A percentile compares a stretch with the other conserved stretches of the same genome.
These are phyloP conservation scores for Chlorella sorokiniana DNA, from an alignment of 139 green algal genomes.

Conservation along the genomic window DNA sequence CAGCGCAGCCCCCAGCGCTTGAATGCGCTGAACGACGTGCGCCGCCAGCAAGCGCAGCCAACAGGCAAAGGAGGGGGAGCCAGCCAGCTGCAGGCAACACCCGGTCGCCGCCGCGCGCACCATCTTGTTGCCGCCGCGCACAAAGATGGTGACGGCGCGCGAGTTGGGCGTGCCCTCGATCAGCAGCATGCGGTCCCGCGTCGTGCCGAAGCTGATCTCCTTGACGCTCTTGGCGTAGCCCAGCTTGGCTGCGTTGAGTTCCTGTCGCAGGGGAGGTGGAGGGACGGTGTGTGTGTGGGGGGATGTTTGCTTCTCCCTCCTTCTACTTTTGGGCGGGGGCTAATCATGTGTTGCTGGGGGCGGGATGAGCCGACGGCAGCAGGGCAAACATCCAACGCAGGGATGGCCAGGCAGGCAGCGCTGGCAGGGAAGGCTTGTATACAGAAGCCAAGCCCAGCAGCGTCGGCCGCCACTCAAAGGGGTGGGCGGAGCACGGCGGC, in stretches of 20 bases:
- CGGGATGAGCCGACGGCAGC: background rate
- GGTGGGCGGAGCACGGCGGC: too few species aligned
- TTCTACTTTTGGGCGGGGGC: background rate
- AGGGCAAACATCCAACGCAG: too few species aligned
- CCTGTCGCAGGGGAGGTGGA: slow-evolving; percentile 37
- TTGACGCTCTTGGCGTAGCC: slow-evolving; percentile 80
- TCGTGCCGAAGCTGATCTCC: slow-evolving; percentile 93
- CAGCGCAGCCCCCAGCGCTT: too few species aligned
- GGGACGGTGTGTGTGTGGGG: background rate
- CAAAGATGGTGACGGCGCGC: slow-evolving; percentile 96
- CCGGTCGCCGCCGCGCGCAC: slow-evolving; percentile 59
- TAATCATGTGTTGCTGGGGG: background rate
- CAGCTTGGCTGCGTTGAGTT: slow-evolving; percentile 94
- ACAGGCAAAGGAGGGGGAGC: background rate
- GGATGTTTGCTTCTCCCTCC: background rate
- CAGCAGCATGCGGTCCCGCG: slow-evolving; percentile 95
- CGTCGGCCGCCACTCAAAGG: too few species aligned
- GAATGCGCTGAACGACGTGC: too few species aligned
- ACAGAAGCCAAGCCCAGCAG: too few species aligned
- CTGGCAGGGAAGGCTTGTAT: too few species aligned
- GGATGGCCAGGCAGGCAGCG: too few species aligned
- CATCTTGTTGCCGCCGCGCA: slow-evolving; percentile 96
- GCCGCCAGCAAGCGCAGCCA: too few species aligned
- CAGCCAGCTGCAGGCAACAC: background rate
- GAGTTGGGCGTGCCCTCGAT: slow-evolving; percentile 95